Evolutionary conservation across 805 yeast species (phyloP).

Genomic region (Zygotorulaspora chibaensis): DNA sequence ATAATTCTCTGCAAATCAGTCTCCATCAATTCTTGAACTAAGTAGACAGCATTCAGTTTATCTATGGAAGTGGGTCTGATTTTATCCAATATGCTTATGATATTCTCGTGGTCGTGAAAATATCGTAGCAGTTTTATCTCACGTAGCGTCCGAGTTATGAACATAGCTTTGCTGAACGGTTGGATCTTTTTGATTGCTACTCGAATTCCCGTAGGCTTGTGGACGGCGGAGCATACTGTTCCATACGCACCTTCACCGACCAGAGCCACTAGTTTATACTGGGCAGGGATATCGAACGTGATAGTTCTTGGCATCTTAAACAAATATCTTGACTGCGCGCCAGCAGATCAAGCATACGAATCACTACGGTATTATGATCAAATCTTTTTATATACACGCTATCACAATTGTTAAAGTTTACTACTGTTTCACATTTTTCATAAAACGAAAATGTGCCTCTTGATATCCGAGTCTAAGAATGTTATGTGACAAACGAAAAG

Average conservation of each 20-base stretch:
- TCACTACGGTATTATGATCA: neutral
- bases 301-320: slow-evolving; percentile 40
- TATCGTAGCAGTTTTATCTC: slow-evolving; percentile 63
- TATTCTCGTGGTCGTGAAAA: slow-evolving; percentile 67
- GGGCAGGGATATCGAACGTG: slow-evolving; percentile 59
- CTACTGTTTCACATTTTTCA: slow-evolving; percentile 1
- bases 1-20: slow-evolving; percentile 66
- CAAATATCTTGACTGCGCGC: neutral
- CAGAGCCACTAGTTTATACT: slow-evolving; percentile 54
- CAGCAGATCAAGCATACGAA: neutral
- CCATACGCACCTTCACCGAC: slow-evolving; percentile 85
- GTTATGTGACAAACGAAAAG: neutral
- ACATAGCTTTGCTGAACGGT: slow-evolving; percentile 62
- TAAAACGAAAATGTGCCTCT: neutral
- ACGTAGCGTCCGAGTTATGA: slow-evolving; percentile 65
- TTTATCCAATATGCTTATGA: slow-evolving; percentile 60
- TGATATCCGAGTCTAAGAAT: neutral
- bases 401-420: neutral
- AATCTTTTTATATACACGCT: neutral
- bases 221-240: slow-evolving; percentile 65
- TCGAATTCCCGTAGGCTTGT: slow-evolving; percentile 52
- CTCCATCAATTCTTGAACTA: slow-evolving; percentile 76
- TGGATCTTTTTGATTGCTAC: slow-evolving; percentile 78
- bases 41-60: slow-evolving; percentile 64
- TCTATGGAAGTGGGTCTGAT: slow-evolving; percentile 59